Percentiles rank a stretch among this genome's conserved stretches.
Conservation (phyloP, 306 rosid species). For the Lathyrus sativus region DNA sequence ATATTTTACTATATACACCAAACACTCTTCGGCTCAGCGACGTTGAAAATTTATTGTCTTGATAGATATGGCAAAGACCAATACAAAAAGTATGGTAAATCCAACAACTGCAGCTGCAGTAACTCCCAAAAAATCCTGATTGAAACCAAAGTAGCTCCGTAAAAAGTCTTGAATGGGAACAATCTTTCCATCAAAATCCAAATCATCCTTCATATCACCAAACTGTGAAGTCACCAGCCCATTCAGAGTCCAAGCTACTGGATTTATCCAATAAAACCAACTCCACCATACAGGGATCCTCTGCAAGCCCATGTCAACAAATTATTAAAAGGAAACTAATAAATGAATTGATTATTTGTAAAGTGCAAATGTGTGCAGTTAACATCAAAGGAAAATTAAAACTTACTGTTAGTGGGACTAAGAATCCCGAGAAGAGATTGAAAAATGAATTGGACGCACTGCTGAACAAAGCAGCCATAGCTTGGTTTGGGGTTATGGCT, state of each 20-base stretch:
- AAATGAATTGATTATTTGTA: background rate
- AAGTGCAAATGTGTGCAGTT: background rate
- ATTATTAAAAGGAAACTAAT: background rate
- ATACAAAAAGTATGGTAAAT: slow-evolving; percentile 29
- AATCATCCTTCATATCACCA: slow-evolving; percentile 39
- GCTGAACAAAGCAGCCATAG: slow-evolving; percentile 32
- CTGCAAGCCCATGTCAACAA: slow-evolving; percentile 13
- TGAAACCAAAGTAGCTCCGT: slow-evolving; percentile 38
- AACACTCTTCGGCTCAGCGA: slow-evolving; percentile 4
- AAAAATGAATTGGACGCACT: slow-evolving; percentile 38
- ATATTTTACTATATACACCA: background rate
- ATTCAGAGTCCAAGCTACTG: slow-evolving; percentile 52
- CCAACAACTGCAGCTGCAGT: slow-evolving; percentile 34
- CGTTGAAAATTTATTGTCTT: slow-evolving; percentile 42
- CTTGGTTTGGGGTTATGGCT: slow-evolving; percentile 50
- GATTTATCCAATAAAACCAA: slow-evolving; percentile 42
- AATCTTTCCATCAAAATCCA: slow-evolving; percentile 5
- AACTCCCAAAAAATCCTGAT: slow-evolving; percentile 36
- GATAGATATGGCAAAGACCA: slow-evolving; percentile 21
- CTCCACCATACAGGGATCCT: slow-evolving; percentile 56
- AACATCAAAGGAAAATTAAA: background rate
- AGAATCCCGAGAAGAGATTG: slow-evolving; percentile 52
- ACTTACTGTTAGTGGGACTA: slow-evolving; percentile 54
- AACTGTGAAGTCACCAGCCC: slow-evolving; percentile 54
- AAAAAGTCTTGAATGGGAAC: slow-evolving; percentile 36